phyloP scores from a whole-genome alignment of 768 basidiomycete species.

The Filobasidium wieringae region DNA sequence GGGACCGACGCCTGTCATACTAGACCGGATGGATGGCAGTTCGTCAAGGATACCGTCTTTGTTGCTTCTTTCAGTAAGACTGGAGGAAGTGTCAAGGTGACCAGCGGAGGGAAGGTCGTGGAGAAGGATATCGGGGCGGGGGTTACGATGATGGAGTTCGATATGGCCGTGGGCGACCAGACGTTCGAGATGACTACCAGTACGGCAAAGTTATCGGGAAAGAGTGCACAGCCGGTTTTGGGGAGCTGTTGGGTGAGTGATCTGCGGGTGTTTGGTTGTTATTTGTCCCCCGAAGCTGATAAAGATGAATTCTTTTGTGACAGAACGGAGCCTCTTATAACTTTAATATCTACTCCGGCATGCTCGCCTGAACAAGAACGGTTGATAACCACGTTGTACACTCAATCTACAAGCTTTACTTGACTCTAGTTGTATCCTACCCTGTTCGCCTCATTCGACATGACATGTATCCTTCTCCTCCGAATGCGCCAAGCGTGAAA shows the following conservation, averaged over 20 bases:
- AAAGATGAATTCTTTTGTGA: not conserved
- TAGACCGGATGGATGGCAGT: slow-evolving; percentile 33
- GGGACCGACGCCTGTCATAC: slow-evolving; percentile 30
- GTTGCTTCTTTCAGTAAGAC: slow-evolving; percentile 29
- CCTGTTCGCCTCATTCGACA: too few species aligned
- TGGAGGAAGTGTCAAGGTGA: slow-evolving; percentile 30
- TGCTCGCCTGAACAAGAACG: not conserved
- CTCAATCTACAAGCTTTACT: too few species aligned
- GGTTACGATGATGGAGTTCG: slow-evolving; percentile 26
- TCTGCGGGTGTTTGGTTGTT: not conserved
- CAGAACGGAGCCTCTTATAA: slow-evolving; percentile 37
- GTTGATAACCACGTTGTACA: too few species aligned
- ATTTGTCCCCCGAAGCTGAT: not conserved
- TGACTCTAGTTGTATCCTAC: too few species aligned
- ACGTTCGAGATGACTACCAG: slow-evolving; percentile 22
- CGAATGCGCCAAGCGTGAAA: too few species aligned
- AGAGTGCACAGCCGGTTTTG: slow-evolving; percentile 16
- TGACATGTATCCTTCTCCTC: too few species aligned
- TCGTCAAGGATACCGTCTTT: slow-evolving; percentile 31
- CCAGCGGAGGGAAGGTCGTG: slow-evolving; percentile 27
- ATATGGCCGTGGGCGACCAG: slow-evolving; percentile 33
- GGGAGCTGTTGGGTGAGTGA: slow-evolving; percentile 29
- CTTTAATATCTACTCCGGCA: slow-evolving; percentile 33
- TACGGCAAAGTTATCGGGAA: slow-evolving; percentile 13
- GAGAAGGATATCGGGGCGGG: slow-evolving; percentile 23